Conservation (phyloP, 495 filamentous ascomycete genomes). For the Astrocystis sublimbata region DNA sequence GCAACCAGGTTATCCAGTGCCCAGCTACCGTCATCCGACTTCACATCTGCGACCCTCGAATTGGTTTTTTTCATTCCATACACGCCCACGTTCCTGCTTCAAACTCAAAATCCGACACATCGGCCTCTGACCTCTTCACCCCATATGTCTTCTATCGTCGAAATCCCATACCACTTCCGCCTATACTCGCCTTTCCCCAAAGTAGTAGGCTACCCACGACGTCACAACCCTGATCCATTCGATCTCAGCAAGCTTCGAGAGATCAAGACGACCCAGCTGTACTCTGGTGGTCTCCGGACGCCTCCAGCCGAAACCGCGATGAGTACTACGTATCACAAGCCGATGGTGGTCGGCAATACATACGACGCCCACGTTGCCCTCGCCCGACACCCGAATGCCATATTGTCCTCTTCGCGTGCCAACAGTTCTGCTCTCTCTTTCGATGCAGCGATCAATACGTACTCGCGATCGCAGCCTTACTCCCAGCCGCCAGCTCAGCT, state of each 20-base stretch:
- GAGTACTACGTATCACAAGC: conserved; percentile 50
- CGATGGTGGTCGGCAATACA: conserved; percentile 37
- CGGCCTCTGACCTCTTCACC: conserved; percentile 3
- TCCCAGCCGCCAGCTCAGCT: conserved; percentile 18
- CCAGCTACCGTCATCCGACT: background rate
- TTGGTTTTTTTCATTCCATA: background rate
- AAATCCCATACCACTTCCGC: conserved; percentile 26
- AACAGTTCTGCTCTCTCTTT: conserved; percentile 30
- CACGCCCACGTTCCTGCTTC: background rate
- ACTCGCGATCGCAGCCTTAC: conserved; percentile 24
- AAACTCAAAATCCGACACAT: background rate
- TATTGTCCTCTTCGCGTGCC: conserved; percentile 6
- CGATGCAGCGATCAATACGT: conserved; percentile 30
- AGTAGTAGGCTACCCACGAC: conserved; percentile 12
- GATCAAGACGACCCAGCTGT: conserved; percentile 14
- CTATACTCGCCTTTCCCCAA: conserved; percentile 27
- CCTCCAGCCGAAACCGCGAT: conserved; percentile 52
- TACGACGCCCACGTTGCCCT: conserved; percentile 43
- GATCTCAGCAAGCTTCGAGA: conserved; percentile 19
- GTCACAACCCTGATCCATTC: conserved; percentile 11
- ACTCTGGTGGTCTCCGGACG: conserved; percentile 46
- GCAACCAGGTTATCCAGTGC: conserved; percentile 2
- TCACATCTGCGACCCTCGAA: conserved; percentile 15
- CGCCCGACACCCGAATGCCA: conserved; percentile 30
- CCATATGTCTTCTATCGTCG: conserved; percentile 37